A percentile compares a stretch with the other conserved stretches of the same genome.
These are phyloP conservation scores for Hyaloscypha hepaticicola DNA, from an alignment of 495 filamentous ascomycete genomes.

Conservation along the genomic window DNA sequence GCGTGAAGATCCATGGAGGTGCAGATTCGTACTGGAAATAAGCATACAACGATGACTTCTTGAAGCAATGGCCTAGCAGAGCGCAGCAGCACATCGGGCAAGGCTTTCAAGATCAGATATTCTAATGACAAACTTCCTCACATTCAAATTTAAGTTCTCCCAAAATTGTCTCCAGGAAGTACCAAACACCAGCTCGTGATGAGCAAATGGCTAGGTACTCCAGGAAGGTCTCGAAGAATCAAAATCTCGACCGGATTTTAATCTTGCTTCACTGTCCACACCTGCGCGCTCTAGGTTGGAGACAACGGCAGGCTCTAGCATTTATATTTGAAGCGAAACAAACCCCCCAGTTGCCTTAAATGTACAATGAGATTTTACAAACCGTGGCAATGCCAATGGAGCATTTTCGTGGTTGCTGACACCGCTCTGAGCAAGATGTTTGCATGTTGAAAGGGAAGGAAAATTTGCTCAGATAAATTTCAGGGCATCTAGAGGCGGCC, in stretches of 20 bases:
- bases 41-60: background rate
- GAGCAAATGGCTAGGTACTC: slow-evolving; percentile 16
- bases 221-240: slow-evolving; percentile 35
- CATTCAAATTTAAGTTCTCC: background rate
- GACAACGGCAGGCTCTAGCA: slow-evolving; percentile 34
- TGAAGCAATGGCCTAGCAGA: background rate
- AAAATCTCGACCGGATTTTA: slow-evolving; percentile 32
- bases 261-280: slow-evolving; percentile 38
- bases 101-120: too few species aligned
- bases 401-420: background rate
- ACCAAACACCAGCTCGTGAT: slow-evolving; percentile 25
- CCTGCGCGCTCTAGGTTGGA: slow-evolving; percentile 22
- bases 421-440: background rate
- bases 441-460: background rate
- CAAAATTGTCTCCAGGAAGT: slow-evolving; percentile 27
- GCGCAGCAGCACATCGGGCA: too few species aligned
- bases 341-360: background rate
- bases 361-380: background rate
- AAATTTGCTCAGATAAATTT: background rate
- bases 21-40: slow-evolving; percentile 33
- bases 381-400: background rate
- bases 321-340: slow-evolving; percentile 33
- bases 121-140: too few species aligned
- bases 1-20: slow-evolving; percentile 59
- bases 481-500: background rate